Base-by-base conservation (phyloP, 1,284 basidiomycete species). In the Neonothopanus nambi region DNA sequence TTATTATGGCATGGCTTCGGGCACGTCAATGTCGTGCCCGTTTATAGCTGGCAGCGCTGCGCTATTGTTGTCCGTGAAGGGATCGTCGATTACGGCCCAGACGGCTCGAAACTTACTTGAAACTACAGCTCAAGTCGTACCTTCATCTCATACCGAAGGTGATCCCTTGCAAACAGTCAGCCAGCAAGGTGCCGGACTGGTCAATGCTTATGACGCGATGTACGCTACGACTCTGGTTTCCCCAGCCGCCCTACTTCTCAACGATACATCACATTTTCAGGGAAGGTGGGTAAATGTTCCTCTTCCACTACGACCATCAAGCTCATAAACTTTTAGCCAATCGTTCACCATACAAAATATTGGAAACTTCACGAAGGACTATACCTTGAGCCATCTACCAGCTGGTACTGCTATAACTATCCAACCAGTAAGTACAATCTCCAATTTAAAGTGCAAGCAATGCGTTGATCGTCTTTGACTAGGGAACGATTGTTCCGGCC, bases 41-140 rank as follows among this genome's bases (percentile, higher is more conserved):
- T 78, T 75, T 63, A 68, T 77, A 48, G 75, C 82, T n/a, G 83
- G 82, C n/a, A 70, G 74, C 33, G 70, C 75, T 8, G 83, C 81
- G 0, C 68, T 86, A 6, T 71, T 81, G 51, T 70, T 84, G 51
- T 63, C 73, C 17, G 74, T 71, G 30, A 73, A 70, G 59, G 73
- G 77, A 45, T 69, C 71, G 43, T 61, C 63, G 23, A 55, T 61
- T 15, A 61, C 57, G 15, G 68, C 64, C 37, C 70, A 70, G 23
- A 61, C 61, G 28, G 57, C 56, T 63, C 72, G 52, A 59, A 66
- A 56, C 7, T 54, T 80, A 36, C 72, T 85, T 54, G 67, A 82
- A 65, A 74, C 71, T 36, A 80, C 81, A 2, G 72, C 79, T 13
- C 62, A 68, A 17, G 65, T 69, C 3, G 63, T 82, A 7, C 64